A percentile compares a stretch with the other conserved stretches of the same genome.
Conservation (phyloP, 2,329 filamentous ascomycete species). For the Aspergillus sp. region DNA sequence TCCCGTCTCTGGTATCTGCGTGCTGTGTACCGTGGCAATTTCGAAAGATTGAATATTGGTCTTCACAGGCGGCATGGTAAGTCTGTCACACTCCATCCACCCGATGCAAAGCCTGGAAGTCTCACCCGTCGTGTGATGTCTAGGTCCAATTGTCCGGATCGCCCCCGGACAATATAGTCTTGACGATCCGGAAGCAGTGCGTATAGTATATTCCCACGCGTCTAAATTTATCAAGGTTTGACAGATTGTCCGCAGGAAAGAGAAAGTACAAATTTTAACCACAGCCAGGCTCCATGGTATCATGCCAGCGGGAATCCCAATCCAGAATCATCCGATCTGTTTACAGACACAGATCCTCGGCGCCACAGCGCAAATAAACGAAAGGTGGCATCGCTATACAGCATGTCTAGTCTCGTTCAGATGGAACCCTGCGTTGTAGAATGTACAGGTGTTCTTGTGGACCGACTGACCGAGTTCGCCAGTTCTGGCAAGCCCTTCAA, state of each 20-base stretch:
- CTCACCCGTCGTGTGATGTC: no score
- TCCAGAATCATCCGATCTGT: constrained; percentile 3
- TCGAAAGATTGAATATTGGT: constrained; percentile 1
- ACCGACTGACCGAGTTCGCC: constrained; percentile 3
- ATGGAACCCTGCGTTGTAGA: constrained; percentile 10
- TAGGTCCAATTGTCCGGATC: constrained; percentile 6
- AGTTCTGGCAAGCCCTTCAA: constrained; percentile 9
- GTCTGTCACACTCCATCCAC: no score
- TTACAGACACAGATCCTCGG: constrained; percentile 1
- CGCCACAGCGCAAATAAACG: constrained; percentile 6
- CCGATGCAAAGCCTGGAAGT: no score
- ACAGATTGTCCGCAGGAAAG: no score
- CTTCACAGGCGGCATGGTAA: constrained; percentile 3
- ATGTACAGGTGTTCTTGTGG: constrained; percentile 5
- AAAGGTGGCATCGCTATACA: constrained; percentile 8
- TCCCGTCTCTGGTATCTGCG: constrained; percentile 17
- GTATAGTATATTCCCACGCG: constrained; percentile 9
- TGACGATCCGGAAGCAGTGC: constrained; percentile 4
- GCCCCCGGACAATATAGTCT: constrained; percentile 8
- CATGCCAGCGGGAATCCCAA: no score
- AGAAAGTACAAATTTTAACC: no score
- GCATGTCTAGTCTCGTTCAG: constrained; percentile 6
- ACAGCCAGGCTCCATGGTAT: no score
- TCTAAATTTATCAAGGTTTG: no score
- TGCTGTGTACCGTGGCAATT: neutral